phyloP scores from a whole-genome alignment of 805 yeast species.

The Pichia manshurica region DNA sequence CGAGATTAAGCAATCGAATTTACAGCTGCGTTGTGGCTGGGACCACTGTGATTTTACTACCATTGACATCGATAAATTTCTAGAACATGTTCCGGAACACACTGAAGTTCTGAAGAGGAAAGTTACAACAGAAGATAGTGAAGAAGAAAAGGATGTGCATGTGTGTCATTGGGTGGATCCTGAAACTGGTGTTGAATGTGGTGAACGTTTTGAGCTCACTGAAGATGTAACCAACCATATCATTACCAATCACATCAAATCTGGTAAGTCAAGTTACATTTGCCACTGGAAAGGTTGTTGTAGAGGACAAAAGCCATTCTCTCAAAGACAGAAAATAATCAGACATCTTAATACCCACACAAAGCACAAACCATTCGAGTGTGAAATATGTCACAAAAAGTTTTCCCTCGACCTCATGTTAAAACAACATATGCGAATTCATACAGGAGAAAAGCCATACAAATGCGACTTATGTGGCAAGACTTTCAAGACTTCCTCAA shows the following conservation, averaged over 20 bases:
- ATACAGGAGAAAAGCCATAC: conserved; percentile 87
- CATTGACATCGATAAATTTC: conserved; percentile 44
- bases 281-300: conserved; percentile 81
- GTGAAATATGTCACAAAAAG: conserved; percentile 59
- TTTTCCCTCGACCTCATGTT: conserved; percentile 78
- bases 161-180: conserved; percentile 37
- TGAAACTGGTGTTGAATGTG: conserved; percentile 38
- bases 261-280: conserved; percentile 60
- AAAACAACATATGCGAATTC: conserved; percentile 75
- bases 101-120: conserved; percentile 3
- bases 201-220: conserved; percentile 41
- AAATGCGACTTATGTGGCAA: conserved; percentile 69
- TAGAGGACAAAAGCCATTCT: conserved; percentile 55
- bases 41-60: conserved; percentile 57
- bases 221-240: conserved; percentile 70
- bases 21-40: conserved; percentile 65
- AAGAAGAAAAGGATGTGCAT: conserved; percentile 10
- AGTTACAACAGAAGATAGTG: conserved; percentile 8
- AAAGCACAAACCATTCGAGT: conserved; percentile 70
- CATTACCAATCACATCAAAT: conserved; percentile 59
- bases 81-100: conserved; percentile 50
- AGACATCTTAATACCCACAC: conserved; percentile 90
- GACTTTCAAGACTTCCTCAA: conserved; percentile 73
- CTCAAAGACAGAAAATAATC: conserved; percentile 78
- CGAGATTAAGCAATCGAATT: background rate